phyloP scores from a whole-genome alignment of 306 rosid genomes.

The Glycyrrhiza uralensis region DNA sequence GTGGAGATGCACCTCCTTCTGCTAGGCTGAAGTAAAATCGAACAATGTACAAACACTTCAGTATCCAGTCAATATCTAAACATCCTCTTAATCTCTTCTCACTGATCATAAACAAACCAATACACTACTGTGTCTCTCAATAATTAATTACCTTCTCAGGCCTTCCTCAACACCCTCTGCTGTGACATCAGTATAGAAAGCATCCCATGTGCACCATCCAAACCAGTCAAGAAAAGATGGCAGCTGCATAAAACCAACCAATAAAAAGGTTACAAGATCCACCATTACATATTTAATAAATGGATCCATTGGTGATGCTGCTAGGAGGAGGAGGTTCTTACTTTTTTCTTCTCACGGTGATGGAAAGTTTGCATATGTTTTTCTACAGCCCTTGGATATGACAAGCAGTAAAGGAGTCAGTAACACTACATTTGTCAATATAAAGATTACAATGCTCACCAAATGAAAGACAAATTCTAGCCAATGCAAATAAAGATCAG shows the following conservation, averaged over 20 bases:
- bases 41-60: conserved; percentile 14
- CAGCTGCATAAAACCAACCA: conserved; percentile 30
- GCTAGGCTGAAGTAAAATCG: conserved; percentile 53
- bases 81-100: not conserved
- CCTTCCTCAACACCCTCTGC: conserved; percentile 90
- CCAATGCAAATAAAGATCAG: not conserved
- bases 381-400: conserved; percentile 2
- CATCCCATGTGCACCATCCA: conserved; percentile 99
- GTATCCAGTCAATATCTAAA: not conserved
- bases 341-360: not conserved
- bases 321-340: not conserved
- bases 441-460: not conserved
- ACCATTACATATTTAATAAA: not conserved
- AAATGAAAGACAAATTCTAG: not conserved
- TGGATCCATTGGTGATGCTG: not conserved
- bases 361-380: conserved; percentile 5
- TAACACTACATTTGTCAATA: not conserved
- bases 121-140: not conserved
- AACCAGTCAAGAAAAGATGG: conserved; percentile 93
- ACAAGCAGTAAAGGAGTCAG: conserved; percentile 24
- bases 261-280: not conserved
- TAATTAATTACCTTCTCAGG: conserved; percentile 63
- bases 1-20: conserved; percentile 77
- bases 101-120: not conserved
- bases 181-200: conserved; percentile 94